Evolutionary conservation across 108 stramenopile species (phyloP), one percentile per base, ranked within the genome.

Genomic region (Discostella stelligeroides): DNA sequence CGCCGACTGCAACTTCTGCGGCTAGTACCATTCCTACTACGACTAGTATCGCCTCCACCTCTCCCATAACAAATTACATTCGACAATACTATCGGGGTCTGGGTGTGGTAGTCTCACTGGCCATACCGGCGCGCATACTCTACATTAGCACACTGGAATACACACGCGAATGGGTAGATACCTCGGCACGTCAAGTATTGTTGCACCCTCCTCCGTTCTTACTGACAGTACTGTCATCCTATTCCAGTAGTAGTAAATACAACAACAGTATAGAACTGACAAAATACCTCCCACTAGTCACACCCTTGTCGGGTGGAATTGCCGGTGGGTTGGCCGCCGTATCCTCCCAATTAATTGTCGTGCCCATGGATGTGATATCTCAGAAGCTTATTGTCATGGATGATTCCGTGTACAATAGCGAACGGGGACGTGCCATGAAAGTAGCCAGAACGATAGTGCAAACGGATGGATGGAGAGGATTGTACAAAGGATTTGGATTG

Each of bases 331-430:
- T 85, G 40, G 85, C 85, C 14, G 79, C 82, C 21, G 51, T 83
- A n/a, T 69, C 79, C 15, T 69, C 82, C 11, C 85, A 85, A 64
- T 13, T 73, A 0, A 59, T 85, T 14, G 82, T 81, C 11, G 85
- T 85, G 2, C 85, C 85, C 4, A 85, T 85, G 85, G 85, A 85
- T 68, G 79, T 85, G 1, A 73, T 85, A 45, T 80, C 82, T 14
- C 85, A 85, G 66, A 76, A 70, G 39, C 69, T 76, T 76, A 85
- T 85, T 79, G 70, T 85, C 0, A 69, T 75, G 69, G 68, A 73
- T 24, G 38, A 54, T 46, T 34, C 63, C 2, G 37, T 60, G 0
- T 79, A 79, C 30, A 61, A 18, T 41, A 0, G 43, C n/a, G 27
- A 54, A n/a, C n/a, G n/a, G n/a, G 73, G 78, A 41, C 77, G 72